Base-by-base conservation (phyloP, 805 yeast species). In the Pichia deserticola region DNA sequence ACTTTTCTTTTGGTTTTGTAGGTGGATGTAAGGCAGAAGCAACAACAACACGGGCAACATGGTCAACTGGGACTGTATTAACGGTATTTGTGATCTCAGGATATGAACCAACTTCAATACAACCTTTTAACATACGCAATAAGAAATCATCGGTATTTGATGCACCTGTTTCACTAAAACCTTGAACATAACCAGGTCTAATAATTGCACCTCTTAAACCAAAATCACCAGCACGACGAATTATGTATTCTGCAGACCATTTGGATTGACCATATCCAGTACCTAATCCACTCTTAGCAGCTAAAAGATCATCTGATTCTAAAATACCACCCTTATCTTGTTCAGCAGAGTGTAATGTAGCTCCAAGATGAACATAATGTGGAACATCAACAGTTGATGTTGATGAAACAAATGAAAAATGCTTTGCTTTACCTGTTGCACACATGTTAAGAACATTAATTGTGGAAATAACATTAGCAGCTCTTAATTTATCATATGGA, bases 31-130 rank as follows among this genome's bases (percentile, higher is more conserved):
- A 74, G 0, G 96, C 84, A 30, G 93, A 71, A 2, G 98, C 88
- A 46, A 83, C 87, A 29, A 84, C 86, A 28, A 89, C 87, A 43
- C 95, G 78, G 1, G 99, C 98, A 56, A 93, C 99, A 62, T 93
- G 99, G 60, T 95, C 97, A 41, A 93, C 99, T 4, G 99, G 99
- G 27, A 89, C 97, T 86, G 90, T 89, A 68, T 93, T 93, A 37
- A 92, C 95, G 43, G 82, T 79, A 73, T 93, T 93, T 57, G 79
- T 67, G 57, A 93, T 89, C 60, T 85, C 86, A 35, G 99, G 99
- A 58, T 79, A 84, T 45, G 75, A 72, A 10, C 96, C 96, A 51
- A 95, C 69, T 68, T 93, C 96, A 47, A 83, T 82, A 68, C 95
- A 84, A 34, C 99, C 98, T 74, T 93, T 93, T 71, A 93, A 74